Evolutionary conservation across 2,329 filamentous ascomycete genomes (phyloP), one percentile per base, ranked within the genome.

Genomic region (Colletotrichum magnum): DNA sequence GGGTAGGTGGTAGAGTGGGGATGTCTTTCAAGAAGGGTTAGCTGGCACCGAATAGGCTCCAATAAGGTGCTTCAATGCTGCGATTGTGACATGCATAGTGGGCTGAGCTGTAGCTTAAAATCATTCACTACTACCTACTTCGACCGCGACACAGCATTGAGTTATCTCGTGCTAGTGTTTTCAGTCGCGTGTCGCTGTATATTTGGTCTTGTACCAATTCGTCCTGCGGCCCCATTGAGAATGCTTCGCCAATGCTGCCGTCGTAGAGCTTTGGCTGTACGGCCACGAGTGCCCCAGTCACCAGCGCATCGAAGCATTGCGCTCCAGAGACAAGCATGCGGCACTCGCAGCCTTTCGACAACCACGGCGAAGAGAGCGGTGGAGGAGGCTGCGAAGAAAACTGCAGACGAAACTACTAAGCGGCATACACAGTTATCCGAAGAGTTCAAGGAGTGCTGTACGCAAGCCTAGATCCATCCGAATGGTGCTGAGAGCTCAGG

Each of bases 161-260:
- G 47, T 13, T 5, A n/a, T 26, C 3, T 18, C 18, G 18, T 18
- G 18, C 18, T 18, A 18, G 18, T 18, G 18, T 18, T 18, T 7
- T 6, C 21, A 24, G 21, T 24, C 21, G 21, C 21, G 21, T 24
- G 10, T 16, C 15, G 13, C 21, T 58, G 4, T 9, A 26, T 15
- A 21, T 10, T 41, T 26, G 16, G 28, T 43, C 32, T 21, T 32
- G 18, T 15, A 32, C 47, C 53, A 24, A 6, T 6, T 10, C 1
- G 13, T 39, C 36, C 4, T 39, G 9, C 36, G 13, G 4, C 7
- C 36, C 18, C 18, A 26, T 36, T 52, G 43, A 18, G 12, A 21
- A 72, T 72, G 71, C 62, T 72, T 54, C 71, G 64, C 52, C 70
- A 69, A 62, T 69, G 54, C 18, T 63, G 71, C 48, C 69, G 71